phyloP scores from a whole-genome alignment of 108 stramenopile genomes.

The Cyclotella sp. region DNA sequence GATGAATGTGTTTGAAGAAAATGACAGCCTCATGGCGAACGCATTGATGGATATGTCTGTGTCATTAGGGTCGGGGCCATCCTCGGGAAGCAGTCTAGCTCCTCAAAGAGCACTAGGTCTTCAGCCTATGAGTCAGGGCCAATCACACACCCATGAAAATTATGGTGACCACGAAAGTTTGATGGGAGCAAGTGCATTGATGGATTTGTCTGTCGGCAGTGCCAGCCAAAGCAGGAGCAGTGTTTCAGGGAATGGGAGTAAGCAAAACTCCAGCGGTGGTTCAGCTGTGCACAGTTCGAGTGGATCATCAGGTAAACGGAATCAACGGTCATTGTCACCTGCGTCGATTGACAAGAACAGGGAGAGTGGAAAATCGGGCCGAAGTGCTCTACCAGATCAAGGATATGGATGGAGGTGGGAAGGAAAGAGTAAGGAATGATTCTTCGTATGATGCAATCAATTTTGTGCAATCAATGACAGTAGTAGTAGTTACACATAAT shows the following conservation, averaged over 20 bases:
- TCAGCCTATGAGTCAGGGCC: conserved; percentile 1
- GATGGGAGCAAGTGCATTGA: conserved; percentile 40
- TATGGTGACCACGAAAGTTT: conserved; percentile 29
- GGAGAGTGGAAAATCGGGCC: background rate
- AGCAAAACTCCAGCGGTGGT: background rate
- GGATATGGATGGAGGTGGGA: conserved; percentile 14
- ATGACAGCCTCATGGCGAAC: conserved; percentile 19
- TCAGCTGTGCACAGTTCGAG: conserved; percentile 6
- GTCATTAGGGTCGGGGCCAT: conserved; percentile 25
- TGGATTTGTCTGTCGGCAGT: conserved; percentile 34
- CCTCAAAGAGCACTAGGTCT: conserved; percentile 7
- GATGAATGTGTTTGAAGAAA: conserved; percentile 62
- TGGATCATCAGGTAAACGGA: conserved; percentile 7
- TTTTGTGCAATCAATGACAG: too few species aligned
- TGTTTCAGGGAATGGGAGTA: background rate
- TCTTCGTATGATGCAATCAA: background rate
- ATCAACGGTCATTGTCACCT: conserved; percentile 18
- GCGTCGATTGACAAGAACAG: conserved; percentile 22
- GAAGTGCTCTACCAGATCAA: background rate
- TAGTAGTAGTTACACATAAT: too few species aligned
- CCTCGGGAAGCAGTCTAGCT: conserved; percentile 23
- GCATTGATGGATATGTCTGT: conserved; percentile 44
- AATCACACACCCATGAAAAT: background rate
- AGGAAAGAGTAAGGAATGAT: conserved; percentile 13
- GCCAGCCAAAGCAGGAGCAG: conserved; percentile 5